Base-by-base conservation (phyloP, 768 basidiomycete species). In the Psilocybe sp. region DNA sequence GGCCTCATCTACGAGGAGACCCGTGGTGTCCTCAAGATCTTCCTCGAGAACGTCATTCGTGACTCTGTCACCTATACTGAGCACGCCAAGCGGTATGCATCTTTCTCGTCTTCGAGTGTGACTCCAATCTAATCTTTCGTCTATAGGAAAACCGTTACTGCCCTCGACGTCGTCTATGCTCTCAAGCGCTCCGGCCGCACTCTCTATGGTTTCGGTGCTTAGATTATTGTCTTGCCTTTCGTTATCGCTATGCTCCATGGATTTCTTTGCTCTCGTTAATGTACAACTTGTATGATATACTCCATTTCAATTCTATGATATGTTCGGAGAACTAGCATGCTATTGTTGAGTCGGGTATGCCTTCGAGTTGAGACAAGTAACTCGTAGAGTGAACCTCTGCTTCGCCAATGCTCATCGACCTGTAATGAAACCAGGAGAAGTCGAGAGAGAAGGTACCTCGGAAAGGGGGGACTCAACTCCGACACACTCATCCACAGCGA, bases 51-150 rank as follows among this genome's bases (percentile, higher is more conserved):
- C 60, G 80, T 92, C 66, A 91, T 92, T 69, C 84, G 88, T 56
- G 89, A 91, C 73, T 89, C 88, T n/a, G 89, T 92, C 58, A 92
- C 89, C 60, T 92, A 92, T 76, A 92, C 91, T 55, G 91, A 93
- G 72, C 92, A 94, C 76, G 90, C 92, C 49, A 94, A 94, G 72
- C 82, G 88, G 75, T 77, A 52, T 41, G 74, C 64, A 33, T 35
- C 12, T 8, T 40, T 42, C 19, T 45, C 20, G 4, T 28, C 7
- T 7, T 28, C 23, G n/a, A 28, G 3, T 7, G 7, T 7, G 23
- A 40, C 20, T 9, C 40, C 19, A 7, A 44, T 33, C 1, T 40
- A 44, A 6, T 40, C 40, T 45, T 33, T 7, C 39, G 37, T 42
- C 9, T 31, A 2, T 47, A 83, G 87, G 57, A 87, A 86, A 79